Conservation (phyloP, 768 basidiomycete genomes). For the Xerocomellus chrysenteron region DNA sequence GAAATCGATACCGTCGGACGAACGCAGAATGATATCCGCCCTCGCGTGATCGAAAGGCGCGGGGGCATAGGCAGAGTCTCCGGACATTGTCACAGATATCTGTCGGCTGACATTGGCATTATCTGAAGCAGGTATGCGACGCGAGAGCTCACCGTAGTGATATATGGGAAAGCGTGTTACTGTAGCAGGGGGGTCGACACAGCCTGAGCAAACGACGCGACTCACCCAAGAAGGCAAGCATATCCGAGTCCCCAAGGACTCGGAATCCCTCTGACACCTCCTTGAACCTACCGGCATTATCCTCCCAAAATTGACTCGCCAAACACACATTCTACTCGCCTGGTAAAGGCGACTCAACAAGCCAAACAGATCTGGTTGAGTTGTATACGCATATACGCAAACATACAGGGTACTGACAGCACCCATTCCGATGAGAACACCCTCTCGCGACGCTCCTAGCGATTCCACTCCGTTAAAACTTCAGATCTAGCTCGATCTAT, state of each 20-base stretch:
- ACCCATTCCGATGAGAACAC: background rate
- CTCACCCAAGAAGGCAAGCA: no score
- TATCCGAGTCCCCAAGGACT: no score
- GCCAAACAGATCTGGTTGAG: background rate
- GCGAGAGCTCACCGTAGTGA: background rate
- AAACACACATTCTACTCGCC: no score
- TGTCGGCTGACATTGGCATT: background rate
- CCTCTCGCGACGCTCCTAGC: background rate
- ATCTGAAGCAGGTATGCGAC: background rate
- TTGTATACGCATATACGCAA: background rate
- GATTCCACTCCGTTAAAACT: background rate
- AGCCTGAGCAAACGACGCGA: no score
- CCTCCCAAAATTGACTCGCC: no score
- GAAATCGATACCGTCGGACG: slow-evolving; percentile 31
- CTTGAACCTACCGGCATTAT: no score
- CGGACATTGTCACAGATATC: background rate
- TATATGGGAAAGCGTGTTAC: no score
- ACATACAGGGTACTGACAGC: background rate
- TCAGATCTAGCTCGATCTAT: slow-evolving; percentile 12
- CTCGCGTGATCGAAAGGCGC: slow-evolving; percentile 22
- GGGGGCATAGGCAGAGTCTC: slow-evolving; percentile 5
- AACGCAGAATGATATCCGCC: slow-evolving; percentile 27
- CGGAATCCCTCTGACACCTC: no score
- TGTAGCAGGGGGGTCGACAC: no score
- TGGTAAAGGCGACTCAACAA: no score